Percentiles rank a stretch among this genome's conserved stretches.
Conservation (phyloP, 768 basidiomycete genomes). For the Termitomyces heimii region DNA sequence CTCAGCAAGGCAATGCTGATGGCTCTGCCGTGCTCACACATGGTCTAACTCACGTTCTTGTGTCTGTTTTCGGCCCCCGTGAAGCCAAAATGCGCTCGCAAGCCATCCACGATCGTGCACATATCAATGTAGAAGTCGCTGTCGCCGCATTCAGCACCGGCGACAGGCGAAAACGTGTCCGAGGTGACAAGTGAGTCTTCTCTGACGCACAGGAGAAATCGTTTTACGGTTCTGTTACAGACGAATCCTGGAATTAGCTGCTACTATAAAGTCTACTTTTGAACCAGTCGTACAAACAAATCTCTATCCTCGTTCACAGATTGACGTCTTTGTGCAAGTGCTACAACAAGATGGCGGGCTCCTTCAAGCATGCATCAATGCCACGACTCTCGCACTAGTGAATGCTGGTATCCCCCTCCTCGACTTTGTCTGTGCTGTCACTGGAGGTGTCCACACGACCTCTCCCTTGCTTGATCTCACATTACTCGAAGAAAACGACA, state of each 20-base stretch:
- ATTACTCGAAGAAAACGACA: conserved; percentile 82
- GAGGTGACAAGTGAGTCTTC: conserved; percentile 79
- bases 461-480: conserved; percentile 85
- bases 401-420: conserved; percentile 85
- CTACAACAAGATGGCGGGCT: conserved; percentile 92
- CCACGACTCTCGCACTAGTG: conserved; percentile 86
- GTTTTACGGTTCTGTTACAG: conserved; percentile 30
- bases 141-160: conserved; percentile 85
- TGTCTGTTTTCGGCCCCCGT: conserved; percentile 87
- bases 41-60: conserved; percentile 85
- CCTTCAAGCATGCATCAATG: conserved; percentile 89
- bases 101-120: conserved; percentile 81
- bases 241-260: conserved; percentile 81
- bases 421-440: conserved; percentile 89
- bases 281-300: conserved; percentile 90
- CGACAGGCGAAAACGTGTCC: conserved; percentile 67
- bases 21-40: conserved; percentile 82
- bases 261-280: conserved; percentile 89
- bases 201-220: not conserved
- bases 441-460: conserved; percentile 80
- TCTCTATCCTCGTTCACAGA: conserved; percentile 91
- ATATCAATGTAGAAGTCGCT: conserved; percentile 83
- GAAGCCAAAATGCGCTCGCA: conserved; percentile 81
- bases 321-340: conserved; percentile 91
- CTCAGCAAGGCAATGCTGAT: conserved; percentile 71